These are phyloP conservation scores for Cercospora sp. DNA, from an alignment of 2,329 filamentous ascomycete genomes.

Conservation along the genomic window DNA sequence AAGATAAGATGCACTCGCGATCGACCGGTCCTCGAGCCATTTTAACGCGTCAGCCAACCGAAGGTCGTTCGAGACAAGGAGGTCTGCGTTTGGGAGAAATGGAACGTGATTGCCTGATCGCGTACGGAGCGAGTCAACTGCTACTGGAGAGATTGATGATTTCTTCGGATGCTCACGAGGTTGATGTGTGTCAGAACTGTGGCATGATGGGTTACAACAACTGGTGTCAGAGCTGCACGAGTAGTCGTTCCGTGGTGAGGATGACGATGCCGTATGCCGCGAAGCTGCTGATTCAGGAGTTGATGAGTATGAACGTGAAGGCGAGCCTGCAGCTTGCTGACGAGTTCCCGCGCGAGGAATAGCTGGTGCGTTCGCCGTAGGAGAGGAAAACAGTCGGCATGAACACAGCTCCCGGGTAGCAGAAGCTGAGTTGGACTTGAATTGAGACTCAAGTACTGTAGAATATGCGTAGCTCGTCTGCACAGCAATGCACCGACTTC, in stretches of 20 bases:
- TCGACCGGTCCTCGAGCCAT: constrained; percentile 87
- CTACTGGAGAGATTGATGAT: constrained; percentile 93
- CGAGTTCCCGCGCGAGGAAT: constrained; percentile 68
- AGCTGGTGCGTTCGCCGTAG: not conserved
- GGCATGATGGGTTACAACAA: constrained; percentile 94
- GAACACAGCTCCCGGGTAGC: not conserved
- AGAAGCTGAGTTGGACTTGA: not conserved
- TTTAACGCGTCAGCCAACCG: constrained; percentile 90
- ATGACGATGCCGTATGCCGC: constrained; percentile 98
- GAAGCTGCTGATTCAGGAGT: constrained; percentile 91
- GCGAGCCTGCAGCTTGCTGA: constrained; percentile 87
- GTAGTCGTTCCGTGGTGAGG: constrained; percentile 76
- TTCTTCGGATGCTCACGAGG: constrained; percentile 82
- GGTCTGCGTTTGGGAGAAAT: constrained; percentile 94
- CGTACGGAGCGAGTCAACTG: constrained; percentile 91
- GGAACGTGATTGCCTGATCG: constrained; percentile 97
- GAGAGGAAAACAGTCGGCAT: not conserved
- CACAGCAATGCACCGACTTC: not conserved
- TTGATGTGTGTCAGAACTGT: constrained; percentile 92
- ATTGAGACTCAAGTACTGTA: not conserved
- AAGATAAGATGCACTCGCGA: constrained; percentile 98
- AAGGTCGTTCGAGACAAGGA: constrained; percentile 89
- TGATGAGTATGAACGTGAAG: constrained; percentile 98
- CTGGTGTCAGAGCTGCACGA: constrained; percentile 91
- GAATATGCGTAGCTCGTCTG: not conserved